Evolutionary conservation across 2,329 filamentous ascomycete genomes (phyloP).

Genomic region (Metarhizium guizhouense): DNA sequence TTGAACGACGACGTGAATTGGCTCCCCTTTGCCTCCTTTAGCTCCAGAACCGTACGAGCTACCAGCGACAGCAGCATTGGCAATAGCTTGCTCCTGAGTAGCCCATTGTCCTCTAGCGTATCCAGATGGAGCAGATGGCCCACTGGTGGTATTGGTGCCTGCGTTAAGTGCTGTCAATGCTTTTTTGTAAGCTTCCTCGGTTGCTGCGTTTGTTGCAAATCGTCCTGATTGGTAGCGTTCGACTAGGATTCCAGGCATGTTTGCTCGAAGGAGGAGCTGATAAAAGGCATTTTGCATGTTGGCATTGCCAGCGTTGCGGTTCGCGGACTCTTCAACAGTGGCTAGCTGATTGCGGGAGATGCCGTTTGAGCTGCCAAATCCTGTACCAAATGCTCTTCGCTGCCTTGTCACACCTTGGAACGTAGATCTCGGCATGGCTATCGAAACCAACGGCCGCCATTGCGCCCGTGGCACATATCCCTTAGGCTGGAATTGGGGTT

Average conservation of each 20-base stretch:
- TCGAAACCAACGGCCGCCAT: slow-evolving; percentile 11
- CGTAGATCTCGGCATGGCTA: slow-evolving; percentile 9
- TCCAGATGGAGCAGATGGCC: slow-evolving; percentile 11
- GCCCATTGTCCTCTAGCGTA: slow-evolving; percentile 20
- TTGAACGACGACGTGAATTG: slow-evolving; percentile 93
- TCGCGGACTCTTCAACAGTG: slow-evolving; percentile 82
- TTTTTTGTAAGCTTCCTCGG: slow-evolving; percentile 70
- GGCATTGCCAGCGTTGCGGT: slow-evolving; percentile 81
- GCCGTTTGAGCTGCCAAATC: slow-evolving; percentile 35
- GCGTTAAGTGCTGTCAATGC: slow-evolving; percentile 45
- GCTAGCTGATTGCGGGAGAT: slow-evolving; percentile 62
- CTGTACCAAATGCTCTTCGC: slow-evolving; percentile 16
- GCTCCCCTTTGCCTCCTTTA: slow-evolving; percentile 67
- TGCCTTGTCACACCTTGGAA: slow-evolving; percentile 7
- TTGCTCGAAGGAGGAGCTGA: slow-evolving; percentile 77
- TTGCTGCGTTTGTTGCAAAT: slow-evolving; percentile 70
- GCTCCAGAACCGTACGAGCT: slow-evolving; percentile 11
- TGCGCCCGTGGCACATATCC: slow-evolving; percentile 1
- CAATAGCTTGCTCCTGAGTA: slow-evolving; percentile 20
- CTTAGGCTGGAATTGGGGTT: slow-evolving; percentile 16
- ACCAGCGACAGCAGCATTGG: slow-evolving; percentile 17
- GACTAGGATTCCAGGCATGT: slow-evolving; percentile 87
- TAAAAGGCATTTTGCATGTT: slow-evolving; percentile 92
- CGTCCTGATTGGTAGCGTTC: slow-evolving; percentile 81
- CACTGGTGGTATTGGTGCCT: slow-evolving; percentile 17